Percentiles rank a stretch among this genome's conserved stretches.
Conservation (phyloP, 805 yeast genomes). For the Zygoascus flipseniorum region DNA sequence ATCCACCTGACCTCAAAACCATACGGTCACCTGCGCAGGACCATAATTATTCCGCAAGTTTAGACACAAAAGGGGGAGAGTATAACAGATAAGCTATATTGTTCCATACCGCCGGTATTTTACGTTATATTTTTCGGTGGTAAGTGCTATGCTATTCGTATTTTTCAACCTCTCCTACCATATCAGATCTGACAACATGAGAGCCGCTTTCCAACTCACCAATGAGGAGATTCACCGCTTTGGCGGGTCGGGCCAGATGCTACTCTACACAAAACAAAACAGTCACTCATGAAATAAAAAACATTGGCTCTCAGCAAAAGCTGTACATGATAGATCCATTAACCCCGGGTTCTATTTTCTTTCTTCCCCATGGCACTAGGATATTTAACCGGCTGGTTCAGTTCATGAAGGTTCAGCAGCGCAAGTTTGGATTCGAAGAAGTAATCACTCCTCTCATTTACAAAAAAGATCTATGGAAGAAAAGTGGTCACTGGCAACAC, state of each 20-base stretch:
- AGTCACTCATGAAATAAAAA: slow-evolving; percentile 13
- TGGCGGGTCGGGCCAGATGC: neutral
- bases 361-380: slow-evolving; percentile 86
- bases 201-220: neutral
- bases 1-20: too few relatives aligned
- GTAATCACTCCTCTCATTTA: slow-evolving; percentile 88
- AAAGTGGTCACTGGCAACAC: slow-evolving; percentile 93
- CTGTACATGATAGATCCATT: slow-evolving; percentile 69
- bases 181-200: too few relatives aligned
- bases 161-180: too few relatives aligned
- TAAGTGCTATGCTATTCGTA: too few relatives aligned
- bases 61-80: too few relatives aligned
- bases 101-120: too few relatives aligned
- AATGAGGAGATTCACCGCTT: neutral
- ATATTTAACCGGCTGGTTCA: slow-evolving; percentile 68
- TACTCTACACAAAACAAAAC: neutral
- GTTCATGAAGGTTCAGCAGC: slow-evolving; percentile 82
- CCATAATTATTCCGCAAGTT: too few relatives aligned
- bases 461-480: slow-evolving; percentile 76
- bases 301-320: slow-evolving; percentile 58
- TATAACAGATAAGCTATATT: too few relatives aligned
- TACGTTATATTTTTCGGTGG: too few relatives aligned
- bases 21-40: too few relatives aligned
- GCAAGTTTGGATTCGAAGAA: slow-evolving; percentile 76
- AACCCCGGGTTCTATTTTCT: slow-evolving; percentile 89